Percentiles rank a stretch among this genome's conserved stretches.
phyloP scores from a whole-genome alignment of 805 yeast species.

The Candida awuae region DNA sequence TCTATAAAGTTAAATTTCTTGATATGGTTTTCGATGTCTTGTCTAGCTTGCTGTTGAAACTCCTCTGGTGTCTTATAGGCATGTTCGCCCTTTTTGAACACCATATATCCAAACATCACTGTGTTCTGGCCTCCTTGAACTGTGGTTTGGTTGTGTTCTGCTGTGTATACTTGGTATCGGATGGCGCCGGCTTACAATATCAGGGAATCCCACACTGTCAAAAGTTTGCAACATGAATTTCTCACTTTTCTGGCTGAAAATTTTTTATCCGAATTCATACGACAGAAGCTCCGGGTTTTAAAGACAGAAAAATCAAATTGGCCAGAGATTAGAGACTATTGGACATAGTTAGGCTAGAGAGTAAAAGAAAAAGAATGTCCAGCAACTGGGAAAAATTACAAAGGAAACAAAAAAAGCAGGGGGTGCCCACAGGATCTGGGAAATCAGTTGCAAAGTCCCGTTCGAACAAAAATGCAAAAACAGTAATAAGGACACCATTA shows the following conservation, averaged over 20 bases:
- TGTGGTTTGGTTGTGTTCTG: too few relatives aligned
- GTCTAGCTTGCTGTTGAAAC: slow-evolving; percentile 28
- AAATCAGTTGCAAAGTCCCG: background rate
- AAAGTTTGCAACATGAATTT: too few relatives aligned
- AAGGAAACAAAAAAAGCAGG: slow-evolving; percentile 8
- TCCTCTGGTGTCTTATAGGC: slow-evolving; percentile 26
- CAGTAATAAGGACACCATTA: slow-evolving; percentile 12
- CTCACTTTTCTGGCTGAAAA: too few relatives aligned
- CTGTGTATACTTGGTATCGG: too few relatives aligned
- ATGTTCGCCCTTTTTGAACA: slow-evolving; percentile 23
- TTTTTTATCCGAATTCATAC: too few relatives aligned
- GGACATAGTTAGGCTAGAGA: background rate
- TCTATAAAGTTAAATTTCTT: slow-evolving; percentile 10
- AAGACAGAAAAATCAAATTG: too few relatives aligned
- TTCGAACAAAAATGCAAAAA: background rate
- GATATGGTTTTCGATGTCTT: slow-evolving; percentile 26
- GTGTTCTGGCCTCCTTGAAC: too few relatives aligned
- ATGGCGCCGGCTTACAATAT: too few relatives aligned
- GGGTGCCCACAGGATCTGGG: background rate
- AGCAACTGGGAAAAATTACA: slow-evolving; percentile 20
- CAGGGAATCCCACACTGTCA: too few relatives aligned
- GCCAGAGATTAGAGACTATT: background rate
- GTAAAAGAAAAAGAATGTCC: slow-evolving; percentile 9
- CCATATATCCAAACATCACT: slow-evolving; percentile 24
- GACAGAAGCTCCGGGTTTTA: too few relatives aligned